Evolutionary conservation across 1,284 basidiomycete genomes (phyloP), one percentile per base, ranked within the genome.

Genomic region (Cutaneotrichosporon sp.): DNA sequence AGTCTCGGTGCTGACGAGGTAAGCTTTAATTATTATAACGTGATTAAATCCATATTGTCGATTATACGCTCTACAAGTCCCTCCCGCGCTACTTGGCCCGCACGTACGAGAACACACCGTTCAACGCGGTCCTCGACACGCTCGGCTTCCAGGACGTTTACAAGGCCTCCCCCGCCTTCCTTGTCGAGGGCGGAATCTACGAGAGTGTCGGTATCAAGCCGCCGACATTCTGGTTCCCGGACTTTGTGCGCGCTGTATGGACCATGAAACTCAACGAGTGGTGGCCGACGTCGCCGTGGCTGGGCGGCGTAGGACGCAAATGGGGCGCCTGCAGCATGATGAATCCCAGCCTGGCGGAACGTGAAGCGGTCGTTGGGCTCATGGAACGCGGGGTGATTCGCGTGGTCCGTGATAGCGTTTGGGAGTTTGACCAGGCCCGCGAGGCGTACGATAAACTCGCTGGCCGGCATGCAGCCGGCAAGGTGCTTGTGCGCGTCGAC

Each of bases 391-490:
- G 58, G 10, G 40, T 46, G 0, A 30, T 64, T 22, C 47, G 18
- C 18, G 53, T 67, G 8, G 60, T 64, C 14, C 14, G 51, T 5
- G 65, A 67, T 60, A 47, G 49, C 16, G 84, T 86, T 2, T 85
- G 81, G 65, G 73, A 73, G 4, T 89, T 89, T 60, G 83, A 85
- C 62, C 66, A 89, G 31, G 84, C 78, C 0, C 70, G 84, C 49
- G 80, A 85, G 65, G 89, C 88, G 4, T 90, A 88, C 67, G 85
- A 86, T 38, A 81, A 82, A 56, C 71, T 89, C n/a, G 81, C 85
- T 80, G 83, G 83, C 4, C 76, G 80, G 5, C 82, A 84, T 52
- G 86, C 87, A 2, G 84, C 80, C 16, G 89, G 89, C 0, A 90
- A 90, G 75, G 82, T 90, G 2, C 73, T 83, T 22, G 76, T 82